Evolutionary conservation across 208 protist genomes (phyloP).

Genomic region (Acanthamoeba sp.): DNA sequence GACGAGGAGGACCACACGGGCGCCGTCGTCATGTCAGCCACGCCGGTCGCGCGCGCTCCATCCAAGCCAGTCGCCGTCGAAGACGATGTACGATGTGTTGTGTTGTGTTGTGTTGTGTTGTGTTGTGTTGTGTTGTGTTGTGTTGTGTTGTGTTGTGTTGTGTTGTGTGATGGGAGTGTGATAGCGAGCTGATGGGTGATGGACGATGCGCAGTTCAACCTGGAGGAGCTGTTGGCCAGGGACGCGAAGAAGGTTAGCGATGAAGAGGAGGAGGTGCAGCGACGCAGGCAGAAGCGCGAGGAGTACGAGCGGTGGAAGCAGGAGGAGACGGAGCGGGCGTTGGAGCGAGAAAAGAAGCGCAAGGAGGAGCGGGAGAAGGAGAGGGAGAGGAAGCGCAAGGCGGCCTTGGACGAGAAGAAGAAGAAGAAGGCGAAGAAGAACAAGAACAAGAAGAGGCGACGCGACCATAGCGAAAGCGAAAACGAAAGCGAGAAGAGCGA

Average conservation of each 20-base stretch:
- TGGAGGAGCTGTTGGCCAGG: conserved; percentile 34
- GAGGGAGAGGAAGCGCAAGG: conserved; percentile 27
- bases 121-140: background rate
- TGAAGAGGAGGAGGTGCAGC: background rate
- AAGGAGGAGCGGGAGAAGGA: conserved; percentile 9
- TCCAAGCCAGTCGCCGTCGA: background rate
- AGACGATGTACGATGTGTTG: background rate
- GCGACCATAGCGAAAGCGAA: background rate
- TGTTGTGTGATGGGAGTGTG: background rate
- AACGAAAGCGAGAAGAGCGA: background rate
- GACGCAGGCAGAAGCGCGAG: background rate
- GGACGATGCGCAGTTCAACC: background rate
- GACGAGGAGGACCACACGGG: background rate
- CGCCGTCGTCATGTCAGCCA: background rate
- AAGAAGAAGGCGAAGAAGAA: background rate
- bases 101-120: background rate
- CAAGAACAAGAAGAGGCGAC: background rate
- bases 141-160: background rate
- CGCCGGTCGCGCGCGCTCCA: background rate
- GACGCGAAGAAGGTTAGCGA: background rate
- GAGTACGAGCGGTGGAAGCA: background rate
- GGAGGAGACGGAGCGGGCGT: background rate
- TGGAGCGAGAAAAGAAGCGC: background rate
- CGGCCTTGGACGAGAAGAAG: background rate
- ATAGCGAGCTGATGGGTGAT: background rate